Base-by-base conservation (phyloP, 2,329 filamentous ascomycete genomes). In the Sporothrix humicola region DNA sequence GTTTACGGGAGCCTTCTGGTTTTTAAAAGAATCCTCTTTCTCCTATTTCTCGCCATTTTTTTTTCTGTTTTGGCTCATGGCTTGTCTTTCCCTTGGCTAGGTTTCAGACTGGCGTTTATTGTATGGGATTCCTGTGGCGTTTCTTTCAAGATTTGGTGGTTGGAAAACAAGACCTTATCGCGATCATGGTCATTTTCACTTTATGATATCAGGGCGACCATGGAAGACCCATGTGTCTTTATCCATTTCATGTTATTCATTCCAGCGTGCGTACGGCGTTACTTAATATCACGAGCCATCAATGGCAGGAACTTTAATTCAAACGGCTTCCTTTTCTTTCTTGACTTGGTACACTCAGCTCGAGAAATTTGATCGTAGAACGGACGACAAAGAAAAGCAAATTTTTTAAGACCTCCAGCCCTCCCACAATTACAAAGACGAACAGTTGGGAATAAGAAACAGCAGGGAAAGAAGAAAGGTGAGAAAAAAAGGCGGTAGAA, bases 361-460 rank as follows among this genome's bases (percentile, higher is more conserved):
- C 26, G 52, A 23, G 9, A 54, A 59, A 26, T 7, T 23, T 15
- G n/a, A 42, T 37, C 52, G 9, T 56, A 56, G 23, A 12, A 54
- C 31, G 3, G 31, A 37, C 31, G 31, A 37, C 31, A 12, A 12
- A 26, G 9, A 12, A 56, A 26, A 26, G 20, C 52, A 56, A 13
- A 13, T 56, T 56, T 54, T 31, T 42, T 54, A 2, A 69, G 23
- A 69, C 66, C 66, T 46, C 26, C 10, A 23, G 37, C 31, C 13
- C 50, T 56, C 52, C 52, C 52, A 56, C 7, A 48, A 46, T 48
- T 37, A 46, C 17, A 59, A 20, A 23, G 54, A 59, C 46, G 54
- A 37, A 61, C 3, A 46, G 17, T 12, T 20, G 44, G 46, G 54
- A 48, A 71, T 56, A 20, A 59, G 20, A 75, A 46, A 46, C 50